These are phyloP conservation scores for Groenewaldozyma sp. DNA, from an alignment of 1,139 yeast species.

Conservation along the genomic window DNA sequence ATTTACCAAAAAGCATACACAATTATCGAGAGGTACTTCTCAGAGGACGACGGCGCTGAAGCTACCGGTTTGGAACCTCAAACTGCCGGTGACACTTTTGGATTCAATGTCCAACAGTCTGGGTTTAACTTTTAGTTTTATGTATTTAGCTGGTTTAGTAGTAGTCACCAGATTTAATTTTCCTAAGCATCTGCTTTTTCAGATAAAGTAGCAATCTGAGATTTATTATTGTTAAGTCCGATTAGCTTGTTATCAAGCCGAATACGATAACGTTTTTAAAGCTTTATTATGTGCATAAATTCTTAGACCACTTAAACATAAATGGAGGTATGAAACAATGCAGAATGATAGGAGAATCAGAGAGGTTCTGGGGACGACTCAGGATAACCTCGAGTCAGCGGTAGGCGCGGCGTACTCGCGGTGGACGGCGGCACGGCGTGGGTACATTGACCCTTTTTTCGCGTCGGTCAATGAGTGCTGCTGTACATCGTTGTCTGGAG, in stretches of 20 bases:
- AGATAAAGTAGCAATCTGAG: too few relatives aligned
- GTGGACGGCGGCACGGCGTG: slow-evolving; percentile 15
- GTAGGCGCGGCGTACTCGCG: slow-evolving; percentile 23
- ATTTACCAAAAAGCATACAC: slow-evolving; percentile 85
- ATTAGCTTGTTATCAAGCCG: too few relatives aligned
- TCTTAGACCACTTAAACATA: too few relatives aligned
- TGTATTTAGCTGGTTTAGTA: neutral
- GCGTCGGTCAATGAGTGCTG: slow-evolving; percentile 9
- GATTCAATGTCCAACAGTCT: slow-evolving; percentile 37
- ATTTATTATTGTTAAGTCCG: too few relatives aligned
- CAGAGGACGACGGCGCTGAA: slow-evolving; percentile 65
- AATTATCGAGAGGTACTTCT: slow-evolving; percentile 88
- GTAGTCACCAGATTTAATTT: too few relatives aligned
- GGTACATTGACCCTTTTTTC: slow-evolving; percentile 16
- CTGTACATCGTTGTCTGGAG: slow-evolving; percentile 5
- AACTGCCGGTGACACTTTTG: slow-evolving; percentile 69
- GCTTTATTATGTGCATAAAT: too few relatives aligned
- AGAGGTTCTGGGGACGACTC: slow-evolving; percentile 24
- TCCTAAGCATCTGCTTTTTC: too few relatives aligned
- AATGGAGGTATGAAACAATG: slow-evolving; percentile 11
- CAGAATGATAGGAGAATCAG: slow-evolving; percentile 18
- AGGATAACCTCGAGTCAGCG: slow-evolving; percentile 24
- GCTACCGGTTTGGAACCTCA: slow-evolving; percentile 78
- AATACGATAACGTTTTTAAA: too few relatives aligned
- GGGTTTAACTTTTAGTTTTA: slow-evolving; percentile 16